phyloP scores from a whole-genome alignment of 2,329 filamentous ascomycete species.

The Epichloe bromicola region DNA sequence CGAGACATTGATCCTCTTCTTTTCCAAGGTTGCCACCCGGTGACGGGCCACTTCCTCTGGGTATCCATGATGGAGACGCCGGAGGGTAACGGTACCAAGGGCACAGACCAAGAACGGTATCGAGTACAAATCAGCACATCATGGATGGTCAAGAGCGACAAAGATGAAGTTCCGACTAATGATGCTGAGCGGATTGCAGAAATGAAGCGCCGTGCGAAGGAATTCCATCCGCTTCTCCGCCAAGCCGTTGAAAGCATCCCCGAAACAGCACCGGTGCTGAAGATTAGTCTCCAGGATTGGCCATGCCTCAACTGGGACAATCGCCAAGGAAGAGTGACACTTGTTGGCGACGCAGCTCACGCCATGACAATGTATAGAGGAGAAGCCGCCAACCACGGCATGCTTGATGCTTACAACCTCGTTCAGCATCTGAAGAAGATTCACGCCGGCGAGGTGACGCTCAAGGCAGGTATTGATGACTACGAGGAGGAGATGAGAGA shows the following conservation, averaged over 20 bases:
- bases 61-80: conserved; percentile 32
- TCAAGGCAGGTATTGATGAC: conserved; percentile 10
- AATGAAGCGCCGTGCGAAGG: conserved; percentile 25
- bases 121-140: conserved; percentile 32
- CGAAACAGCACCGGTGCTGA: conserved; percentile 22
- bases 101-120: conserved; percentile 20
- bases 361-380: conserved; percentile 44
- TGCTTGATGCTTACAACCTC: conserved; percentile 24
- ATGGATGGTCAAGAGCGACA: conserved; percentile 26
- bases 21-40: conserved; percentile 40
- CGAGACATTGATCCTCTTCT: conserved; percentile 39
- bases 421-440: conserved; percentile 11
- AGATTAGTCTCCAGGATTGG: conserved; percentile 24
- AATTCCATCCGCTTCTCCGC: conserved; percentile 25
- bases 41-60: conserved; percentile 36
- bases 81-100: conserved; percentile 21
- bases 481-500: conserved; percentile 21
- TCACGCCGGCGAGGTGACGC: conserved; percentile 5
- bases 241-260: conserved; percentile 30
- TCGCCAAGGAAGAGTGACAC: conserved; percentile 27
- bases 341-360: conserved; percentile 42
- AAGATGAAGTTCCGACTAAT: conserved; percentile 20
- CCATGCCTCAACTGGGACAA: conserved; percentile 28
- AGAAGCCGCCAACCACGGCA: conserved; percentile 27
- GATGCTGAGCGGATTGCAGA: conserved; percentile 20